Evolutionary conservation across 179 eudicot species (phyloP).

Genomic region (Spergularia azorica): DNA sequence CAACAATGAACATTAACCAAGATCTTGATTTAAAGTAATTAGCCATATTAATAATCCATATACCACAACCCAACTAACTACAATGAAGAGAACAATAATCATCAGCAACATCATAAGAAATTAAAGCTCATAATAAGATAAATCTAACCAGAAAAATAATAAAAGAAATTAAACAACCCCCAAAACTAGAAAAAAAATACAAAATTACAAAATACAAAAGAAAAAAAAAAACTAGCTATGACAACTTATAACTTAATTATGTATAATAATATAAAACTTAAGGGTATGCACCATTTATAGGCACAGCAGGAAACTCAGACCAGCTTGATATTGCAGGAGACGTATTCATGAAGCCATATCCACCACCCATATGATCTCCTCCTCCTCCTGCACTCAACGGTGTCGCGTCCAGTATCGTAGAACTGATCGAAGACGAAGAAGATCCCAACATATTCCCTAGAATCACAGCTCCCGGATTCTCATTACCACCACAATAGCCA

Average conservation of each 20-base stretch:
- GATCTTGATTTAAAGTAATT: slow-evolving; percentile 17
- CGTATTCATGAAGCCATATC: slow-evolving; percentile 35
- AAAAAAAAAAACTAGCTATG: neutral
- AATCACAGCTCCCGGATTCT: slow-evolving; percentile 21
- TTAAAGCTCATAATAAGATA: neutral
- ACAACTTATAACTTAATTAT: slow-evolving; percentile 16
- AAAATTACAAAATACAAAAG: slow-evolving; percentile 4
- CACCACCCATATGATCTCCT: slow-evolving; percentile 25
- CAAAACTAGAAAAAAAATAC: slow-evolving; percentile 3
- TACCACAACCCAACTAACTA: slow-evolving; percentile 48
- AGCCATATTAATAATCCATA: slow-evolving; percentile 34
- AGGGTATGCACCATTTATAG: slow-evolving; percentile 64
- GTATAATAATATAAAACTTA: slow-evolving; percentile 19
- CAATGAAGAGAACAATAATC: slow-evolving; percentile 29
- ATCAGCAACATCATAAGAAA: neutral
- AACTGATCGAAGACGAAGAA: slow-evolving; percentile 34
- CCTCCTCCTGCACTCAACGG: slow-evolving; percentile 31
- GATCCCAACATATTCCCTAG: slow-evolving; percentile 36
- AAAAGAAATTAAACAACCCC: slow-evolving; percentile 34
- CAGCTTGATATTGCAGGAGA: slow-evolving; percentile 48
- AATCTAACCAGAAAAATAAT: slow-evolving; percentile 4
- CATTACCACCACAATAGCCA: slow-evolving; percentile 36
- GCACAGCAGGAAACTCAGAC: slow-evolving; percentile 57
- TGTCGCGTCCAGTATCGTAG: slow-evolving; percentile 45
- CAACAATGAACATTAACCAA: too few species aligned